phyloP scores from a whole-genome alignment of 2,329 filamentous ascomycete species.

The Neofusicoccum umdonicola region DNA sequence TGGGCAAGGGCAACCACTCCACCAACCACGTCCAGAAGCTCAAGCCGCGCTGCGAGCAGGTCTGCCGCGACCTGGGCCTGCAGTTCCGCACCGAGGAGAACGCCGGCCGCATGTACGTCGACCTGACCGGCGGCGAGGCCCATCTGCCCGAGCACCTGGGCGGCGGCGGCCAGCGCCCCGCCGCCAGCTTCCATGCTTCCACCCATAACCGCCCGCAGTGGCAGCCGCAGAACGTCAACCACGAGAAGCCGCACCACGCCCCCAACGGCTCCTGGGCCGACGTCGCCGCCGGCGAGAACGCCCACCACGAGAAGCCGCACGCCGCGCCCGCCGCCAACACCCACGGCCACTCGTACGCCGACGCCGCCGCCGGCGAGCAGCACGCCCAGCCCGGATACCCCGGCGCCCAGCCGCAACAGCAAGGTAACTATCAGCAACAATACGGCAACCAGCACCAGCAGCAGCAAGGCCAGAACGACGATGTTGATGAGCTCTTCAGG shows the following conservation, averaged over 20 bases:
- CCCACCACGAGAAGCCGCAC: not conserved
- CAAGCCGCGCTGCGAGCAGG: slow-evolving; percentile 87
- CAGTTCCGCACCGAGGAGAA: slow-evolving; percentile 86
- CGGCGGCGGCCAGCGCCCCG: slow-evolving; percentile 40
- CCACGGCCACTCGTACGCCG: not conserved
- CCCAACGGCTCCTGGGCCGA: not conserved
- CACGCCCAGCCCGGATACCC: slow-evolving; percentile 23
- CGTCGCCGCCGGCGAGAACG: not conserved
- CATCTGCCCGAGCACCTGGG: slow-evolving; percentile 41
- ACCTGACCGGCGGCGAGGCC: slow-evolving; percentile 72
- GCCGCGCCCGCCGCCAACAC: not conserved
- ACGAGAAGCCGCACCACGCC: not conserved
- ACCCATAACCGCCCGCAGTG: slow-evolving; percentile 31
- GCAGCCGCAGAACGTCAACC: not conserved
- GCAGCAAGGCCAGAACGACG: slow-evolving; percentile 50
- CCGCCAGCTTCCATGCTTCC: slow-evolving; percentile 35
- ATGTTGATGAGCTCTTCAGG: slow-evolving; percentile 60
- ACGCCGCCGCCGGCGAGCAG: slow-evolving; percentile 23
- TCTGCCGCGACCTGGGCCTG: slow-evolving; percentile 80
- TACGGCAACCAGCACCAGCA: slow-evolving; percentile 40
- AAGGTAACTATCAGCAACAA: slow-evolving; percentile 43
- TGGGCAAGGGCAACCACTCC: slow-evolving; percentile 92
- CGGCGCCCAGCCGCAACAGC: slow-evolving; percentile 41
- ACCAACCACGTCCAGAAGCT: slow-evolving; percentile 82
- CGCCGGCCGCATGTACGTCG: slow-evolving; percentile 82